These are phyloP conservation scores for Crithidia brevicula DNA, from an alignment of 208 protist genomes.

Conservation along the genomic window DNA sequence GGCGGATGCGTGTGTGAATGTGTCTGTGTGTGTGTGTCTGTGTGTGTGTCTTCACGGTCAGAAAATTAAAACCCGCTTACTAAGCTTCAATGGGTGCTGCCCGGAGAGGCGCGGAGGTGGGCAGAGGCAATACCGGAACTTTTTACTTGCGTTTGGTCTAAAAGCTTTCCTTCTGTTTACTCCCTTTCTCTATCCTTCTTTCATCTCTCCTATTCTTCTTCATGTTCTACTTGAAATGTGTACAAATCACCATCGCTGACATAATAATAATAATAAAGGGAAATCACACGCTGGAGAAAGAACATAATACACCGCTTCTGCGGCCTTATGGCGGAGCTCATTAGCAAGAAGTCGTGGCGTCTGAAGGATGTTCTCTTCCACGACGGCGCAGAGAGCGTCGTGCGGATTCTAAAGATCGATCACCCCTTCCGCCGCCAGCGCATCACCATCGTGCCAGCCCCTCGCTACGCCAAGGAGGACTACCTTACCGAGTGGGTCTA, in stretches of 20 bases:
- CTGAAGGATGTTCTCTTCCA: slow-evolving; percentile 74
- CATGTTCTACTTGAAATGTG: too few species aligned
- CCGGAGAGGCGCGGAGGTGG: too few species aligned
- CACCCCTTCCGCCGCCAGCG: slow-evolving; percentile 81
- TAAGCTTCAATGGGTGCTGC: too few species aligned
- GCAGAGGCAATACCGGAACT: too few species aligned
- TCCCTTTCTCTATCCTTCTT: too few species aligned
- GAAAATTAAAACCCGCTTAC: neutral
- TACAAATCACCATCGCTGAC: too few species aligned
- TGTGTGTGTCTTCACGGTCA: neutral
- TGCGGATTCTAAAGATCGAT: slow-evolving; percentile 74
- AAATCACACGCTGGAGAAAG: too few species aligned
- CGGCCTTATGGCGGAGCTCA: slow-evolving; percentile 36
- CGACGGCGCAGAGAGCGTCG: slow-evolving; percentile 58
- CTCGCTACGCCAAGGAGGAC: slow-evolving; percentile 68
- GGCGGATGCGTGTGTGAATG: too few species aligned
- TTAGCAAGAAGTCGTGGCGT: slow-evolving; percentile 76
- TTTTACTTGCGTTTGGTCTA: too few species aligned
- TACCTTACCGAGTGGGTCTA: slow-evolving; percentile 88
- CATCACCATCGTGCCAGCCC: slow-evolving; percentile 75
- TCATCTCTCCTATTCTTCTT: too few species aligned
- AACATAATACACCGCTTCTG: neutral
- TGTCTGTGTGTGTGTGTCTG: slow-evolving; percentile 8
- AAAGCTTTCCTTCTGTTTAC: too few species aligned
- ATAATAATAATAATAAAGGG: too few species aligned